Evolutionary conservation across 805 yeast species (phyloP).

Genomic region (Yarrowia keelungensis): DNA sequence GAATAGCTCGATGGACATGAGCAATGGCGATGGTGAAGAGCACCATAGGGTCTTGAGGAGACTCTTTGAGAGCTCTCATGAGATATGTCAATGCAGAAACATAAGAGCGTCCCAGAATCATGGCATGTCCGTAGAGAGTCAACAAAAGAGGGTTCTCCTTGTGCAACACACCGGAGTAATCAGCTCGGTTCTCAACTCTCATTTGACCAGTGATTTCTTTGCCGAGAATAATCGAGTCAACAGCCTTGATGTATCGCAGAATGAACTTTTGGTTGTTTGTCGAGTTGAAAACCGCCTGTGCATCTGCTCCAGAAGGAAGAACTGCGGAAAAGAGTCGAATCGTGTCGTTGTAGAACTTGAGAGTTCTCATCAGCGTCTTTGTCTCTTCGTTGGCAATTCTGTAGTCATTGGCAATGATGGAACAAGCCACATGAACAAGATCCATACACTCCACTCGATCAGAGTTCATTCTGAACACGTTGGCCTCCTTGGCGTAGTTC

Average conservation of each 20-base stretch:
- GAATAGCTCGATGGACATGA: constrained; percentile 89
- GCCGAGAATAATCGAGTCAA: constrained; percentile 68
- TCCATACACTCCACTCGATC: constrained; percentile 64
- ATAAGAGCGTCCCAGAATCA: constrained; percentile 83
- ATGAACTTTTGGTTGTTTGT: constrained; percentile 90
- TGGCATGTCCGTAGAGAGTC: constrained; percentile 77
- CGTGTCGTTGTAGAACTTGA: constrained; percentile 76
- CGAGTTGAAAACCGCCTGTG: constrained; percentile 69
- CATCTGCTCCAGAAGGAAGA: constrained; percentile 65
- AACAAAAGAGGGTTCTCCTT: constrained; percentile 66
- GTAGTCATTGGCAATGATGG: constrained; percentile 58
- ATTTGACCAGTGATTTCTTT: constrained; percentile 79
- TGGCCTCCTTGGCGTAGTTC: constrained; percentile 76
- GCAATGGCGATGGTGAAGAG: constrained; percentile 77
- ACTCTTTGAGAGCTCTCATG: constrained; percentile 69
- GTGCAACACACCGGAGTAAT: constrained; percentile 47
- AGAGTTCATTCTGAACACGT: constrained; percentile 75
- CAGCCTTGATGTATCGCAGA: constrained; percentile 86
- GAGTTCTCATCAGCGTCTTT: constrained; percentile 67
- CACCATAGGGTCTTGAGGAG: constrained; percentile 79
- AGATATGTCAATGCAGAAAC: constrained; percentile 82
- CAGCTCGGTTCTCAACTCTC: constrained; percentile 57
- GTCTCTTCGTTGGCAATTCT: constrained; percentile 62
- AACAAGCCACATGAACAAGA: constrained; percentile 71
- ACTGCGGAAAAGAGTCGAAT: constrained; percentile 71